Percentiles rank a stretch among this genome's conserved stretches.
phyloP scores from a whole-genome alignment of 345 rosid species.

The Mangifera indica region DNA sequence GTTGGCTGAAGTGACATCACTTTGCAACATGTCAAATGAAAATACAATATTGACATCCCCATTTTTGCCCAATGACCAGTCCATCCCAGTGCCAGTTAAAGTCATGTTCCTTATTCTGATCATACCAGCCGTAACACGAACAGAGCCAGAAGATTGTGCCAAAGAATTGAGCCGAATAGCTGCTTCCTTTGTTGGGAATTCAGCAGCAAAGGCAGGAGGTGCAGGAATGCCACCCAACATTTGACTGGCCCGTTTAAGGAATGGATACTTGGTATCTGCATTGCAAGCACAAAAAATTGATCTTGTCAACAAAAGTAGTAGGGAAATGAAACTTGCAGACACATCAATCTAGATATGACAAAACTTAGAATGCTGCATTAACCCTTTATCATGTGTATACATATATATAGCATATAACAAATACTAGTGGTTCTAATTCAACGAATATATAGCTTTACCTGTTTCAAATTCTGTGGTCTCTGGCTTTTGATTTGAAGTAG shows the following conservation, averaged over 20 bases:
- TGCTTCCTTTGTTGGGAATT: conserved; percentile 65
- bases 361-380: neutral
- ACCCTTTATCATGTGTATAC: neutral
- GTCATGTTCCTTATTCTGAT: conserved; percentile 58
- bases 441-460: conserved; percentile 45
- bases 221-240: conserved; percentile 71
- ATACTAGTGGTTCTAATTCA: neutral
- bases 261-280: conserved; percentile 62
- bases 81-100: conserved; percentile 37
- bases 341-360: neutral
- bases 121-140: conserved; percentile 74
- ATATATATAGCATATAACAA: neutral
- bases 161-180: conserved; percentile 47
- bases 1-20: conserved; percentile 16
- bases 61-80: conserved; percentile 64
- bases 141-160: conserved; percentile 67
- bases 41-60: conserved; percentile 52
- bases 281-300: conserved; percentile 16
- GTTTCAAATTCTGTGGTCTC: conserved; percentile 44
- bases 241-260: conserved; percentile 68
- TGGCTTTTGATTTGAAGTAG: conserved; percentile 55
- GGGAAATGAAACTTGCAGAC: neutral
- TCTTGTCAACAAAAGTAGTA: neutral
- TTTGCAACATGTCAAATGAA: conserved; percentile 51
- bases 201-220: conserved; percentile 71